Base-by-base conservation (phyloP, 805 yeast genomes). In the Kuraishia floccosa region DNA sequence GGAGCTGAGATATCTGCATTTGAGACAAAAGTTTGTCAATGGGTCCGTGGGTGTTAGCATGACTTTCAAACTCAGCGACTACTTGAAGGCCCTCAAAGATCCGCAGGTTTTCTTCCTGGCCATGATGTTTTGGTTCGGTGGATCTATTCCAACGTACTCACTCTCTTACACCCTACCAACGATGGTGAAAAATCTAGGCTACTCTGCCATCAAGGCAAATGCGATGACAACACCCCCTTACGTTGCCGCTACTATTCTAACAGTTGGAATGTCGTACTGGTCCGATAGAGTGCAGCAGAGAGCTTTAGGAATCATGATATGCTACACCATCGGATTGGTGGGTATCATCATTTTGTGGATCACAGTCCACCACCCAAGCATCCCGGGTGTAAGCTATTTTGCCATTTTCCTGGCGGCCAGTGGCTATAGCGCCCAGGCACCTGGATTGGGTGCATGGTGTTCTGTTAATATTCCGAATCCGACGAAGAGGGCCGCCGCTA, bases 41-140 rank as follows among this genome's bases (percentile, higher is more conserved):
- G 28, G 18, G 20, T n/a, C 20, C 7, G 18, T 26, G 4, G 28
- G 20, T 6, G 11, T 8, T 10, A 26, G 17, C n/a, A 7, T 4
- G 4, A 34, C 42, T 11, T 52, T 56, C 31, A 46, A 45, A 9
- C 42, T 49, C 54, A 41, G 38, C 10, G 37, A 52, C 30, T 47
- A 58, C 11, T 27, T 27, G 16, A 45, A 54, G 27, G 60, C 65
- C 1, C 35, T 62, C 21, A 37, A 30, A 17, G 70, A 65, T 36
- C 18, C 20, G 18, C 28, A 26, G 17, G 3, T 23, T 21, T 18
- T 13, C 25, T 23, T 27, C 14, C 12, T 17, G 16, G 18, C 11
- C 16, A 34, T 46, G n/a, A 58, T 59, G 39, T 63, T 65, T 40
- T 62, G 69, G 43, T 21, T 28, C 18, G 22, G 60, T 49, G 30